phyloP scores from a whole-genome alignment of 2,329 filamentous ascomycete genomes.

The Fusarium sp. region DNA sequence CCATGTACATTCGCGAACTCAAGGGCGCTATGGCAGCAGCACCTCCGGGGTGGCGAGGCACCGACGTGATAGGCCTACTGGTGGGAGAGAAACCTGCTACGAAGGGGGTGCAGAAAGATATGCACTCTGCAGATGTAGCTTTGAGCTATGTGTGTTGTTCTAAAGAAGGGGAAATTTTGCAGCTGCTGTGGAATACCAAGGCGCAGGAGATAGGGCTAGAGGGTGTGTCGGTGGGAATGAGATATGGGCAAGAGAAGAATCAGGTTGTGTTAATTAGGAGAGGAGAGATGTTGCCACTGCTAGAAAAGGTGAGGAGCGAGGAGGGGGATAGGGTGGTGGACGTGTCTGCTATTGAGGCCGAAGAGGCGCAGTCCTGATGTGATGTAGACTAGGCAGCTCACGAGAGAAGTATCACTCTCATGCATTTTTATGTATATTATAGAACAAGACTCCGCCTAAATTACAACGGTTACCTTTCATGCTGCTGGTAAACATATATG shows the following conservation, averaged over 20 bases:
- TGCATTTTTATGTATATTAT: neutral
- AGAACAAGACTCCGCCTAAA: neutral
- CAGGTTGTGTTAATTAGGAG: constrained; percentile 66
- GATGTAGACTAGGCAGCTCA: neutral
- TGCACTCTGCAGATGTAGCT: constrained; percentile 72
- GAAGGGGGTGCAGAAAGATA: constrained; percentile 79
- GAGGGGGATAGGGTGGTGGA: constrained; percentile 5
- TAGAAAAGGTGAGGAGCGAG: constrained; percentile 15
- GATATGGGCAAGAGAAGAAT: constrained; percentile 55
- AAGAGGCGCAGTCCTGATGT: constrained; percentile 5
- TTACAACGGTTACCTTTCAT: neutral
- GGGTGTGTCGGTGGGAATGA: constrained; percentile 66
- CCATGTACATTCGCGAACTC: constrained; percentile 77
- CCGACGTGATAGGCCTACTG: constrained; percentile 77
- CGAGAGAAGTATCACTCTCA: neutral
- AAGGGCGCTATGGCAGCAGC: constrained; percentile 83
- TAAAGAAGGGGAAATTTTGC: constrained; percentile 68
- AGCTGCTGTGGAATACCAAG: constrained; percentile 79
- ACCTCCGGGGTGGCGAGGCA: constrained; percentile 77
- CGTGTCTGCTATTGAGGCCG: constrained; percentile 6
- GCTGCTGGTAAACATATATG: too few species aligned
- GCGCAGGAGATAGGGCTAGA: constrained; percentile 74
- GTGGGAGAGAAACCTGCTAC: constrained; percentile 79
- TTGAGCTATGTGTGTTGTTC: constrained; percentile 78
- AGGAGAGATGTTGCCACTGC: constrained; percentile 57